Conservation (phyloP, 495 filamentous ascomycete species). For the Amniculicola lignicola region DNA sequence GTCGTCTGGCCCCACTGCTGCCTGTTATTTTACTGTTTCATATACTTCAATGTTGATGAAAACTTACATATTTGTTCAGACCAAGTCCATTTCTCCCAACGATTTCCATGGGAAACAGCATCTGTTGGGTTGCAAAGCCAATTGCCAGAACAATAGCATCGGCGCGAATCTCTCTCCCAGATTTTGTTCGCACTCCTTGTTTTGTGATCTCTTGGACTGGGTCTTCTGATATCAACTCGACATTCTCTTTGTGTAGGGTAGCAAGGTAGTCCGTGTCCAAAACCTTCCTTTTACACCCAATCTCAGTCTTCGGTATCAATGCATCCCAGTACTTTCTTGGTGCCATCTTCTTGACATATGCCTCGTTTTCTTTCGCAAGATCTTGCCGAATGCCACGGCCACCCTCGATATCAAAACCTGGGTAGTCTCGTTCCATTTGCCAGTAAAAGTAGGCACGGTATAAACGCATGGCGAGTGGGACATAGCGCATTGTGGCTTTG, state of each 20-base stretch:
- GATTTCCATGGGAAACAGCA: conserved; percentile 39
- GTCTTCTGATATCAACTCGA: conserved; percentile 35
- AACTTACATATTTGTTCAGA: conserved; percentile 33
- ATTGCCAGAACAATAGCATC: conserved; percentile 40
- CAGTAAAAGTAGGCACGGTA: conserved; percentile 36
- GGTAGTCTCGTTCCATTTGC: conserved; percentile 37
- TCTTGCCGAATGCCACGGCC: conserved; percentile 25
- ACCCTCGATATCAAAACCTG: conserved; percentile 33
- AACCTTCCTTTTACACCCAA: conserved; percentile 40
- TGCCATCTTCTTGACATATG: conserved; percentile 35
- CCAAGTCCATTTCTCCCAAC: conserved; percentile 26
- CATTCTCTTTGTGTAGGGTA: conserved; percentile 33
- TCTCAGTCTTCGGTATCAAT: conserved; percentile 35
- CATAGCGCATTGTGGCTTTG: conserved; percentile 35
- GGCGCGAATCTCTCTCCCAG: conserved; percentile 30
- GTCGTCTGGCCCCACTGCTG: conserved; percentile 32
- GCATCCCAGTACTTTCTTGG: conserved; percentile 37
- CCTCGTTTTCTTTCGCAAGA: conserved; percentile 31
- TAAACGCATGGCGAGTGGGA: conserved; percentile 35
- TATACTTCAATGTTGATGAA: too few species aligned
- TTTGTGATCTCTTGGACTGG: conserved; percentile 29
- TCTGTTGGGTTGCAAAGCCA: conserved; percentile 36
- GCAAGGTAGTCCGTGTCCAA: conserved; percentile 37
- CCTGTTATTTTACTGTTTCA: too few species aligned
- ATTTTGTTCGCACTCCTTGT: conserved; percentile 27